Conservation (phyloP, 192 early-diverging fungal species). For the Radiomyces spectabilis region DNA sequence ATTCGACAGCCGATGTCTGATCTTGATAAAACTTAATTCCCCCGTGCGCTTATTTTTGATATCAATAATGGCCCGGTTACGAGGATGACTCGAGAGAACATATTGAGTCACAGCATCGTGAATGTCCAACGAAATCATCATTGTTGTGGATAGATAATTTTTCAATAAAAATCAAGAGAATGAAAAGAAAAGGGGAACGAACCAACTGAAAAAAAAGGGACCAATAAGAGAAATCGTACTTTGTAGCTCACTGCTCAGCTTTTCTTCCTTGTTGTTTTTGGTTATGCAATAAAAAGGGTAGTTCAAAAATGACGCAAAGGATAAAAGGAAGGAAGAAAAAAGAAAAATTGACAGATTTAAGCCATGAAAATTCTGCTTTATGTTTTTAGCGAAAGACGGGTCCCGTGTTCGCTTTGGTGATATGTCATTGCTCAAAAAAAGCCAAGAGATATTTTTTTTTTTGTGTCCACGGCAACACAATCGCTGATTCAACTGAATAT, state of each 20-base stretch:
- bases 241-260: slow-evolving; percentile 8
- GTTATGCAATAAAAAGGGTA: too few species aligned
- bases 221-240: not conserved
- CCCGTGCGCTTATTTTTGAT: slow-evolving; percentile 8
- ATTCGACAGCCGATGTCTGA: slow-evolving; percentile 7
- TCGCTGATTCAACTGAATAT: too few species aligned
- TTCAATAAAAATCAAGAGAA: not conserved
- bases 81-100: not conserved
- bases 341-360: too few species aligned
- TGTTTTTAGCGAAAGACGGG: too few species aligned
- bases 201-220: not conserved
- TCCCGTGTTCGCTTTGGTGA: too few species aligned
- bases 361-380: too few species aligned
- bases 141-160: not conserved
- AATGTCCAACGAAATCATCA: not conserved
- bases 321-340: too few species aligned
- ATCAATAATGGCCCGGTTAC: slow-evolving; percentile 8
- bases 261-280: too few species aligned
- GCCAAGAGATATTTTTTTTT: too few species aligned
- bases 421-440: too few species aligned
- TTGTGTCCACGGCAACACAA: too few species aligned
- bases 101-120: not conserved
- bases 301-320: not conserved
- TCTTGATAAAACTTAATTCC: slow-evolving; percentile 4
- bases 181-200: not conserved